Evolutionary conservation across 148 eudicot genomes (phyloP).

Genomic region (Polygonum maritimum): DNA sequence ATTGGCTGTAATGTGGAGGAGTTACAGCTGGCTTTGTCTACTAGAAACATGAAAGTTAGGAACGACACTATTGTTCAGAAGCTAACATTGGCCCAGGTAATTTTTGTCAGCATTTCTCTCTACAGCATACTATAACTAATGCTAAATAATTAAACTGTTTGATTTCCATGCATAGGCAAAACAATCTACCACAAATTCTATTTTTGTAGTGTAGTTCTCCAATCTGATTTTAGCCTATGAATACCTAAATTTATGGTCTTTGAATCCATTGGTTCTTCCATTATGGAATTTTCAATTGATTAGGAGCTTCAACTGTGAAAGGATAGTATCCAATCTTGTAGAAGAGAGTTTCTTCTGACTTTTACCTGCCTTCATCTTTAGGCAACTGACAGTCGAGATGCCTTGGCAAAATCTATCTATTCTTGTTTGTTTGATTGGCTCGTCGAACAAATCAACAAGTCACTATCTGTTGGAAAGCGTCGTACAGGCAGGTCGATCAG

Average conservation of each 20-base stretch:
- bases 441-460: conserved; percentile 92
- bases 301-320: neutral
- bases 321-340: neutral
- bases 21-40: conserved; percentile 63
- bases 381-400: conserved; percentile 94
- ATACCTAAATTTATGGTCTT: neutral
- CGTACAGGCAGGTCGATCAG: conserved; percentile 95
- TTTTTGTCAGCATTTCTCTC: neutral
- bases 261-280: neutral
- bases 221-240: neutral
- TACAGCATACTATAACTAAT: neutral
- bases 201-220: neutral
- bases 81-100: conserved; percentile 72
- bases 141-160: neutral
- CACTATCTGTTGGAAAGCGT: conserved; percentile 83
- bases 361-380: conserved; percentile 24
- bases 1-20: conserved; percentile 60
- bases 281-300: neutral
- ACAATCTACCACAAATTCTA: neutral
- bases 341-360: neutral
- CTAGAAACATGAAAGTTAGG: conserved; percentile 70
- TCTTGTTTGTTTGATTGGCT: conserved; percentile 99
- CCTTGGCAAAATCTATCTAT: conserved; percentile 92
- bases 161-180: neutral
- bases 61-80: conserved; percentile 70